Percentiles rank a stretch among this genome's conserved stretches.
These are phyloP conservation scores for Cercospora sp. DNA, from an alignment of 2,329 filamentous ascomycete genomes.

Conservation along the genomic window DNA sequence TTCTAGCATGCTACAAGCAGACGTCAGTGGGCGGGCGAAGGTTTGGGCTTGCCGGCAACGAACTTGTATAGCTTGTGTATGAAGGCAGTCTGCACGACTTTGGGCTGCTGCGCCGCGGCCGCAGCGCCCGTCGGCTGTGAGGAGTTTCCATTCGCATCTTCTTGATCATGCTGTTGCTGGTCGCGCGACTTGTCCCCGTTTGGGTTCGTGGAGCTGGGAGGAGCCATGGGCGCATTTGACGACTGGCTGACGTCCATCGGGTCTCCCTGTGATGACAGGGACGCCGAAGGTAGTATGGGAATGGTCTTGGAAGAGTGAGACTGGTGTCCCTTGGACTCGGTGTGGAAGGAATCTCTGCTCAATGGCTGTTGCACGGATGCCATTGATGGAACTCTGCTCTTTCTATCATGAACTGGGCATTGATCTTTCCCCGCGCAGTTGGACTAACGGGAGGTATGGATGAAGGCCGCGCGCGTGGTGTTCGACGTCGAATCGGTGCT, in stretches of 20 bases:
- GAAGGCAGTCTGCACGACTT: conserved; percentile 97
- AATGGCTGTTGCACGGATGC: conserved; percentile 47
- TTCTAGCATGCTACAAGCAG: conserved; percentile 78
- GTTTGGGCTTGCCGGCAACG: conserved; percentile 36
- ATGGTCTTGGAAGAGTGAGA: conserved; percentile 31
- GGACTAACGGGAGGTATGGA: neutral
- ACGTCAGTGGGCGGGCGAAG: conserved; percentile 36
- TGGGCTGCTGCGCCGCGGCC: conserved; percentile 83
- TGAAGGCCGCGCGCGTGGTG: neutral
- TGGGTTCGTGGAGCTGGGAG: conserved; percentile 32
- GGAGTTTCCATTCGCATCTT: conserved; percentile 44
- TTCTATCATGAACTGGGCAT: neutral
- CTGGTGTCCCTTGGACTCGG: conserved; percentile 28
- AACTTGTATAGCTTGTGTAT: conserved; percentile 99
- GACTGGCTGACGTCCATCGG: conserved; percentile 36
- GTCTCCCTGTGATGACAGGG: conserved; percentile 26
- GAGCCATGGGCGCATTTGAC: conserved; percentile 32
- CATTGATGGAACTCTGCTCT: conserved; percentile 36
- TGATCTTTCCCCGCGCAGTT: neutral
- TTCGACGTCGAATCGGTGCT: neutral
- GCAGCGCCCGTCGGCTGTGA: conserved; percentile 57
- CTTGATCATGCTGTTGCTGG: conserved; percentile 26
- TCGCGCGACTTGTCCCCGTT: conserved; percentile 32
- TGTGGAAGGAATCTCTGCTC: conserved; percentile 37
- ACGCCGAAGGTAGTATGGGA: conserved; percentile 36